Evolutionary conservation across 352 stramenopile genomes (phyloP), one percentile per base, ranked within the genome.

Genomic region (Pythium rishiriense): DNA sequence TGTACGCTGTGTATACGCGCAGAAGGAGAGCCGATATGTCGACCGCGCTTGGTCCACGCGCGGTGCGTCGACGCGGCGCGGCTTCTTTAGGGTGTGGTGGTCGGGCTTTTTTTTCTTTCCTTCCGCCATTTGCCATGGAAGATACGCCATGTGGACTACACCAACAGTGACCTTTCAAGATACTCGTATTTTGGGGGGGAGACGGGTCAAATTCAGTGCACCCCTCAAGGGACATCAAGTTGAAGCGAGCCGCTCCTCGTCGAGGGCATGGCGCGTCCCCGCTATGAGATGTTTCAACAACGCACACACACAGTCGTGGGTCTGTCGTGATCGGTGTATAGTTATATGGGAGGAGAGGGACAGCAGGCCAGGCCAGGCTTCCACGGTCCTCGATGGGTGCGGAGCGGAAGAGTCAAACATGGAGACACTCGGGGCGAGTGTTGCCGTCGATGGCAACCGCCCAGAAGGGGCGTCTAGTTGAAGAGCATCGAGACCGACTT

Each of bases 401-500:
- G 24, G 19, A 55, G 28, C 56, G 49, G 10, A 22, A 14, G 31
- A 35, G 31, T 10, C 31, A 35, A 35, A 35, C 31, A 35, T 10
- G 5, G 5, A 35, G 31, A 39, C 10, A 39, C 10, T 39, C 33
- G 3, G 33, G 3, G 17, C 33, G 33, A 24, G 39, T 15, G n/a
- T 42, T 21, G 9, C 15, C 19, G 26, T 52, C n/a, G n/a, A n/a
- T n/a, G n/a, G n/a, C n/a, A n/a, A n/a, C n/a, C 25, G 11, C 47
- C 47, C 35, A 37, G 24, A 21, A 47, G 15, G 19, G 47, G 46
- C 26, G 41, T 74, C 72, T 98, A 99, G 76, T 99, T 98, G 81
- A 99, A 99, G 29, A 99, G 90, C 73, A 98, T 97, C 35, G 97
- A 99, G 61, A 99, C 98, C 70, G 95, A 99, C 83, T 99, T 99